A percentile compares a stretch with the other conserved stretches of the same genome.
Evolutionary conservation across 306 rosid genomes (phyloP).

Genomic region (Albizia julibrissin): DNA sequence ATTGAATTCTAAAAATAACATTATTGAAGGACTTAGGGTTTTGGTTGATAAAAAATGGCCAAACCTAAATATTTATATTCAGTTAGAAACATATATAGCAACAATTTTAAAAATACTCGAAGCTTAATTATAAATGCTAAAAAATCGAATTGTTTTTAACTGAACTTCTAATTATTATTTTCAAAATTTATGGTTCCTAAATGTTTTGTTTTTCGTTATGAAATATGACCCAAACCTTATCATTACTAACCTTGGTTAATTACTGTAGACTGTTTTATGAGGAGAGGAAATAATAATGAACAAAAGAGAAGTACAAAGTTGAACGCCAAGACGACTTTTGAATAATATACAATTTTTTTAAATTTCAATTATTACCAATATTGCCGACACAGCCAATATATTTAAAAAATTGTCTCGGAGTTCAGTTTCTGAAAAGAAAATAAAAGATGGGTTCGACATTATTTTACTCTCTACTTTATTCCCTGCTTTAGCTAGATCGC

Average conservation of each 20-base stretch:
- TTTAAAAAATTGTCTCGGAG: not conserved
- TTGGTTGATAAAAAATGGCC: not conserved
- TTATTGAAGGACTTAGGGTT: not conserved
- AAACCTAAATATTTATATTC: not conserved
- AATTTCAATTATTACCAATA: not conserved
- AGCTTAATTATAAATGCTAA: not conserved
- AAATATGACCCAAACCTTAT: not conserved
- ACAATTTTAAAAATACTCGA: too few species aligned
- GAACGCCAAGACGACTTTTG: not conserved
- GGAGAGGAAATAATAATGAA: not conserved
- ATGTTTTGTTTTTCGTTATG: too few species aligned
- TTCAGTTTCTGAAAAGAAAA: not conserved
- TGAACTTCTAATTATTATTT: not conserved
- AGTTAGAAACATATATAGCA: too few species aligned
- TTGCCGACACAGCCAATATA: not conserved
- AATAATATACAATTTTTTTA: not conserved
- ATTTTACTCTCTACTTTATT: not conserved
- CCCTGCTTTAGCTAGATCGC: constrained; percentile 26
- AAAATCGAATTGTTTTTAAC: not conserved
- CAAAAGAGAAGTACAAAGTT: not conserved
- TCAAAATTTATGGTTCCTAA: not conserved
- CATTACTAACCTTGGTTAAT: not conserved
- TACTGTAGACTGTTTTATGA: not conserved
- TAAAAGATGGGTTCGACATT: not conserved
- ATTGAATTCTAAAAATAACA: not conserved